Percentiles rank a stretch among this genome's conserved stretches.
Conservation (phyloP, 2,329 filamentous ascomycete genomes). For the Alternaria consortialis region DNA sequence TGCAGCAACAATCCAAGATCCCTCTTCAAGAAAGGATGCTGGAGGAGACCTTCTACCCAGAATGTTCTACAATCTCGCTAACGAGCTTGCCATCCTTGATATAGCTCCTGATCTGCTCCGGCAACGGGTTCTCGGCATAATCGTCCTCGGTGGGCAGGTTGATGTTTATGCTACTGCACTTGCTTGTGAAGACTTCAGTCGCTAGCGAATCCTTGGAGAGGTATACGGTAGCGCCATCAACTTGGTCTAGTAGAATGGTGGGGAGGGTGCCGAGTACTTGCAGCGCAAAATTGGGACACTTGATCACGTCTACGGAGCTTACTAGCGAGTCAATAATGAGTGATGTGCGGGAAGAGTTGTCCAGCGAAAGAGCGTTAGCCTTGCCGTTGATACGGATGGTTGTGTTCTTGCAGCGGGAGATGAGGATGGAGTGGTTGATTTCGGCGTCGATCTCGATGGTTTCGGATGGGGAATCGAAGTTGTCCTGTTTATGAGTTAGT, state of each 20-base stretch:
- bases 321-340: conserved; percentile 90
- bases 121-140: conserved; percentile 85
- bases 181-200: conserved; percentile 89
- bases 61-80: conserved; percentile 95
- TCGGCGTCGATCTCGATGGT: conserved; percentile 83
- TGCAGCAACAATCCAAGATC: conserved; percentile 3
- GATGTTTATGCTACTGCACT: conserved; percentile 86
- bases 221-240: conserved; percentile 89
- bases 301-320: conserved; percentile 92
- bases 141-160: conserved; percentile 80
- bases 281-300: conserved; percentile 92
- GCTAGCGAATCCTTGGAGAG: conserved; percentile 79
- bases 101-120: conserved; percentile 88
- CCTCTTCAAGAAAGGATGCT: not conserved
- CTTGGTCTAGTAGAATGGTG: conserved; percentile 89
- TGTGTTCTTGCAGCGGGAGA: conserved; percentile 89
- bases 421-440: conserved; percentile 87
- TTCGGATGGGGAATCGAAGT: conserved; percentile 79
- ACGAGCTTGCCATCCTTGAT: conserved; percentile 79
- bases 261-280: conserved; percentile 88
- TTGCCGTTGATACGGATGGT: conserved; percentile 92
- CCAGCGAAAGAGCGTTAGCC: conserved; percentile 94
- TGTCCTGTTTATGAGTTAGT: conserved; percentile 65
- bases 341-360: conserved; percentile 85
- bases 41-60: conserved; percentile 64